Base-by-base conservation (phyloP, 257 asterid genomes). In the Fraxinus excelsior region DNA sequence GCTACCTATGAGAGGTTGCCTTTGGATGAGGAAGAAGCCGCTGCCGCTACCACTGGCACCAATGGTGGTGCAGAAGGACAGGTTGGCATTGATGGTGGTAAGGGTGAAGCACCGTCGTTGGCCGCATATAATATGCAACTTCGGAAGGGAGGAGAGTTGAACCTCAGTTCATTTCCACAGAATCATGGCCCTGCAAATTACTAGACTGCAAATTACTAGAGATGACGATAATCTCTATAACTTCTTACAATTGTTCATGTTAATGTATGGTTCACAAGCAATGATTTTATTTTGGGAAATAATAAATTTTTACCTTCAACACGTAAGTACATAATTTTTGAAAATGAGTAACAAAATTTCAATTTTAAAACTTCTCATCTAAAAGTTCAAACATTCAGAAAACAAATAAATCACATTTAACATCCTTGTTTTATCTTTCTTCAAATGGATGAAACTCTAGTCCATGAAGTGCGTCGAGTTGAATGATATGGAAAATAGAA, bases 1-100 rank as follows among this genome's bases (percentile, higher is more conserved):
- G 66, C 79, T 1, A 66, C 79, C 1, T 75, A 75, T 56, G 79
- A 75, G 35, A 65, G 65, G 44, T 13, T 65, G 72, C 79, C 79
- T 10, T 40, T 75, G 51, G 79, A 68, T 29, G 49, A 68, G 0
- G 79, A 75, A 9, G 79, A 75, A 21, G 79, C 25, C 14, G 23
- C 19, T 1, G 62, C 10, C 18, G 35, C 72, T 6, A 37, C 42
- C 42, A 37, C 42, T 37, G 42, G 9, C 42, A 72, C 51, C 25
- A 40, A 3, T 29, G 0, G 67, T 38, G 46, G 68, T 10, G 18
- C 53, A 31, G 60, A 51, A 32, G 65, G 44, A 5, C 40, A 40
- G 38, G 64, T 75, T 12, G 72, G 65, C 66, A 21, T 56, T 21
- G 67, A 3, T 12, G 65, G 72, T 37, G 78, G 71, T 35, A 60